A percentile compares a stretch with the other conserved stretches of the same genome.
Conservation (phyloP, 2,329 filamentous ascomycete genomes). For the Paracamarosporium sp. region DNA sequence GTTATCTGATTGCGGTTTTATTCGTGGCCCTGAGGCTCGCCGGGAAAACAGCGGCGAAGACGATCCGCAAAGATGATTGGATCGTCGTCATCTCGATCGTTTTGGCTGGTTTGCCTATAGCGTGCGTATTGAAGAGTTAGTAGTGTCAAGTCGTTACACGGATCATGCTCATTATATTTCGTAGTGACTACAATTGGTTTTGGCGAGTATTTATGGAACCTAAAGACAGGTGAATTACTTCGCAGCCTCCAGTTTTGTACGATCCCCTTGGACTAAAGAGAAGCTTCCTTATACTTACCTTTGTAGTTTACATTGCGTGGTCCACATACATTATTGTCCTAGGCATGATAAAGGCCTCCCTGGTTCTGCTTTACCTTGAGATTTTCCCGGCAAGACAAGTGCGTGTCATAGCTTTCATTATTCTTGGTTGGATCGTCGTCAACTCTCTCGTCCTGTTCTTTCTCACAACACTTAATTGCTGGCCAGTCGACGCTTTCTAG, state of each 20-base stretch:
- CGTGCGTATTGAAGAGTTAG: conserved; percentile 22
- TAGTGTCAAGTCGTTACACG: background rate
- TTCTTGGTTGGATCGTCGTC: conserved; percentile 20
- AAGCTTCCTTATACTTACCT: background rate
- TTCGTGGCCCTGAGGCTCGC: conserved; percentile 16
- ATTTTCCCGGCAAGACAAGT: conserved; percentile 28
- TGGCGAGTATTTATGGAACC: conserved; percentile 32
- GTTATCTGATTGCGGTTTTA: conserved; percentile 20
- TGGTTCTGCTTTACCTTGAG: conserved; percentile 32
- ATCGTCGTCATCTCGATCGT: conserved; percentile 14
- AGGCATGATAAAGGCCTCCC: conserved; percentile 25
- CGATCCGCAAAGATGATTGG: conserved; percentile 20
- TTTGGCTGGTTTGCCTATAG: conserved; percentile 11
- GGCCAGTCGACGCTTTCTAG: conserved; percentile 28
- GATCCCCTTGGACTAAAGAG: background rate
- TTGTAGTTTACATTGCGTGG: conserved; percentile 26
- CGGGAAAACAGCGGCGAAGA: conserved; percentile 19
- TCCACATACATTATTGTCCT: conserved; percentile 24
- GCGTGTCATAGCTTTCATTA: conserved; percentile 16
- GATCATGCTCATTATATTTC: background rate
- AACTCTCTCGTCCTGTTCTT: conserved; percentile 22
- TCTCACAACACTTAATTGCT: conserved; percentile 28
- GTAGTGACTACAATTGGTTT: conserved; percentile 28
- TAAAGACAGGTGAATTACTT: conserved; percentile 20
- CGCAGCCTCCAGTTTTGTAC: conserved; percentile 23